A percentile compares a stretch with the other conserved stretches of the same genome.
Evolutionary conservation across 208 protist species (phyloP).

Genomic region (Angomonas desouzai): DNA sequence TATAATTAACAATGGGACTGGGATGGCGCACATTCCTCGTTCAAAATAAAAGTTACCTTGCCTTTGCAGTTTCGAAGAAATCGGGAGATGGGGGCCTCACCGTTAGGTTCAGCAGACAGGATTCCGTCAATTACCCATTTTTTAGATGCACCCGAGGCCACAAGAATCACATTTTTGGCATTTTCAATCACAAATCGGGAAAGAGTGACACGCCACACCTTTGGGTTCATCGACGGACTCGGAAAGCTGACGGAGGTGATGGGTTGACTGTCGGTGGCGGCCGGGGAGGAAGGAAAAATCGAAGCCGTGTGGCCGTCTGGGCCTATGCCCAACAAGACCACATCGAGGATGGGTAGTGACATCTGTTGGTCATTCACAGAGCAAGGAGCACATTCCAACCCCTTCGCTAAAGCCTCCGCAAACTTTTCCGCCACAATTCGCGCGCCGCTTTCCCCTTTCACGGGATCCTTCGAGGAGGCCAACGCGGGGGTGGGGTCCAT

Average conservation of each 20-base stretch:
- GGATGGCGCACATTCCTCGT: conserved; percentile 16
- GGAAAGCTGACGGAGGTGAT: conserved; percentile 55
- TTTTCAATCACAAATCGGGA: conserved; percentile 56
- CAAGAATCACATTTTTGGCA: conserved; percentile 64
- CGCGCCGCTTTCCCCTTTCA: conserved; percentile 31
- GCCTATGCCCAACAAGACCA: conserved; percentile 79
- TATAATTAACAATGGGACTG: background rate
- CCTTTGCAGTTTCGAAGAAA: conserved; percentile 67
- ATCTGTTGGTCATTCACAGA: conserved; percentile 11
- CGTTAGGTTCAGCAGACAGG: conserved; percentile 16
- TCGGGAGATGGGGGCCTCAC: conserved; percentile 39
- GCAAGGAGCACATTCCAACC: conserved; percentile 21
- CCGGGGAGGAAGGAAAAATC: conserved; percentile 69
- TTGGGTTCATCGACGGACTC: conserved; percentile 69
- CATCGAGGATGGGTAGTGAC: conserved; percentile 51
- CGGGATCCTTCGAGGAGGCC: conserved; percentile 22
- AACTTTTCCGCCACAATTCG: conserved; percentile 35
- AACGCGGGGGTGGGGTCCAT: conserved; percentile 36
- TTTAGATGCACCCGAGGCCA: conserved; percentile 64
- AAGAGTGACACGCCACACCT: conserved; percentile 77
- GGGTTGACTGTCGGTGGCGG: conserved; percentile 26
- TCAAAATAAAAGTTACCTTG: conserved; percentile 55
- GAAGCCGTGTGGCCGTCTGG: conserved; percentile 81
- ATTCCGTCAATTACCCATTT: conserved; percentile 67
- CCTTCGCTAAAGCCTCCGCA: conserved; percentile 21